A percentile compares a stretch with the other conserved stretches of the same genome.
Conservation (phyloP, 495 filamentous ascomycete species). For the Penicillium malachiteum region DNA sequence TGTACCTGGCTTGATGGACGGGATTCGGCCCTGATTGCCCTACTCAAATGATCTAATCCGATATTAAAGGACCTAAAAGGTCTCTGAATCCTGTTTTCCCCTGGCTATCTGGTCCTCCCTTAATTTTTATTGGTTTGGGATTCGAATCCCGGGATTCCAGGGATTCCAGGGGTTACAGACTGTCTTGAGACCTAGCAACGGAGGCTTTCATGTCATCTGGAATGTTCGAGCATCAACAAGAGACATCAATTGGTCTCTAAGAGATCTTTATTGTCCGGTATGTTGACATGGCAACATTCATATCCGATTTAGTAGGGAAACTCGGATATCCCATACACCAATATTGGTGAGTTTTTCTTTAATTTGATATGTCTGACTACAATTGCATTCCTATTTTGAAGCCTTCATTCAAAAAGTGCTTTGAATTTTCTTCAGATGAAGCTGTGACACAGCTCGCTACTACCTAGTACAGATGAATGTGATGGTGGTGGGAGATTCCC, state of each 20-base stretch:
- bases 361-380: too few relatives aligned
- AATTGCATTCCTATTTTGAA: too few relatives aligned
- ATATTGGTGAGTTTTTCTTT: too few relatives aligned
- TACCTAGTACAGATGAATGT: not conserved
- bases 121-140: not conserved
- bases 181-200: not conserved
- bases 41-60: not conserved
- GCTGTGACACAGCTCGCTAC: too few relatives aligned
- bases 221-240: not conserved
- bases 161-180: constrained; percentile 18
- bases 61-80: not conserved
- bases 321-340: too few relatives aligned
- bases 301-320: too few relatives aligned
- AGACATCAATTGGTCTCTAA: not conserved
- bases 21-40: not conserved
- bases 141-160: constrained; percentile 12
- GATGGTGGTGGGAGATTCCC: not conserved
- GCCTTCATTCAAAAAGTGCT: too few relatives aligned
- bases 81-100: not conserved
- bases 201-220: not conserved
- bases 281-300: not conserved
- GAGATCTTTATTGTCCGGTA: constrained; percentile 1
- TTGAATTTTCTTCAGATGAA: too few relatives aligned
- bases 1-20: not conserved
- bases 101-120: not conserved